A percentile compares a stretch with the other conserved stretches of the same genome.
Conservation (phyloP, 139 green algal genomes). For the Volvox africanus region DNA sequence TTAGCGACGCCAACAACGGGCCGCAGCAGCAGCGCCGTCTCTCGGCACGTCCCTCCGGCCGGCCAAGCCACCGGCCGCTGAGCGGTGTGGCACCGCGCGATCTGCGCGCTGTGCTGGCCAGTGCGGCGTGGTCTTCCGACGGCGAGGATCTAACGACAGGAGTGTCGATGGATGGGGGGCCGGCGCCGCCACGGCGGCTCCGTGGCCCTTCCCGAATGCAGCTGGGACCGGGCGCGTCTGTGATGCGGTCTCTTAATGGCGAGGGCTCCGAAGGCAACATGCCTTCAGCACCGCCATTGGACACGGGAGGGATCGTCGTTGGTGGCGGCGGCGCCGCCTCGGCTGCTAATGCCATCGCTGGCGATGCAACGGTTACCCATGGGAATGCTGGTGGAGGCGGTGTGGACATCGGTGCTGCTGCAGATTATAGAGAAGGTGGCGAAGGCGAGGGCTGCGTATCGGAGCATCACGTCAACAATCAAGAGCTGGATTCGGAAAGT, state of each 20-base stretch:
- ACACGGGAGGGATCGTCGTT: background rate
- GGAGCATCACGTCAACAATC: background rate
- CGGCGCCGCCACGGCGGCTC: background rate
- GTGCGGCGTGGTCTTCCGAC: background rate
- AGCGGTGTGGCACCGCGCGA: background rate
- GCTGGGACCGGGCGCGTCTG: background rate
- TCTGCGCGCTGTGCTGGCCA: constrained; percentile 21
- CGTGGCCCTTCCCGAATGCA: background rate
- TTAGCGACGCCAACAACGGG: background rate
- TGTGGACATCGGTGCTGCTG: background rate
- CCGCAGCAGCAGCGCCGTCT: background rate
- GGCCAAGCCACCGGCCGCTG: background rate
- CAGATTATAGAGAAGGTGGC: background rate
- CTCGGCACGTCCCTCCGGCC: background rate
- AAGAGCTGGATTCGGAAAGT: background rate
- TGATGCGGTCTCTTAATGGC: too few relatives aligned
- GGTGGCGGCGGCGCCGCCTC: too few relatives aligned
- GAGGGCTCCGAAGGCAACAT: too few relatives aligned
- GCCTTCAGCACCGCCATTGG: too few relatives aligned
- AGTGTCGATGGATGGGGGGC: background rate
- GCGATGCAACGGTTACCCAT: background rate
- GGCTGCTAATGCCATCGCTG: background rate
- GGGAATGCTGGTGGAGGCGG: background rate
- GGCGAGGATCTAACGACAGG: background rate
- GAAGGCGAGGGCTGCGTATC: background rate